Percentiles rank a stretch among this genome's conserved stretches.
These are phyloP conservation scores for Aspergillus bertholletiae DNA, from an alignment of 495 filamentous ascomycete species.

Conservation along the genomic window DNA sequence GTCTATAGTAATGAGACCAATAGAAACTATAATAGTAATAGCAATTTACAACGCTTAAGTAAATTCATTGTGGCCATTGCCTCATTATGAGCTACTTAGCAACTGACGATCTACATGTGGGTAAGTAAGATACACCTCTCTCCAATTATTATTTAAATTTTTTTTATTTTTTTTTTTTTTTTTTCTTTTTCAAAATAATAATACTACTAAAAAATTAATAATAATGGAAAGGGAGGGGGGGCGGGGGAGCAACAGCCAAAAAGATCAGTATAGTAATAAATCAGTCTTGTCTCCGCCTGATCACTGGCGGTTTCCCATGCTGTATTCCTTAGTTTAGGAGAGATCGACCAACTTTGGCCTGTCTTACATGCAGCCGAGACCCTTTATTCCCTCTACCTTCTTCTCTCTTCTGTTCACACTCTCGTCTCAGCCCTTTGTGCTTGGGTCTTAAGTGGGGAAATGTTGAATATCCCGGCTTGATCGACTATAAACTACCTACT, in stretches of 20 bases:
- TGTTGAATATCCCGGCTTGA: background rate
- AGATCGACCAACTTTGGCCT: slow-evolving; percentile 24
- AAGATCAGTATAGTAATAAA: no score
- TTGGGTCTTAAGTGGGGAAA: background rate
- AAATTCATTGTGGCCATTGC: no score
- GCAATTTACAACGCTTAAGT: background rate
- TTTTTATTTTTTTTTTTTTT: no score
- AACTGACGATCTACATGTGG: no score
- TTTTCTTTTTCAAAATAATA: no score
- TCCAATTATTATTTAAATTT: no score
- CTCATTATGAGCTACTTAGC: no score
- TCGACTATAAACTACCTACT: background rate
- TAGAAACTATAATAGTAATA: background rate
- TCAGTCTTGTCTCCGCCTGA: background rate
- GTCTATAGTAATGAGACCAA: background rate
- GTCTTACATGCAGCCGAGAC: slow-evolving; percentile 27
- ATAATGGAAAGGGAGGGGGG: no score
- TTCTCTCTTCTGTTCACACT: background rate
- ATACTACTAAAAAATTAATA: no score
- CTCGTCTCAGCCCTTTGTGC: background rate
- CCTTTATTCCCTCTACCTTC: background rate
- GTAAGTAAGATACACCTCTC: no score
- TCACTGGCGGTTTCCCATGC: background rate
- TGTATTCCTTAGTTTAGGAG: background rate
- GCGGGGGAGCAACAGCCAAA: background rate